These are phyloP conservation scores for Porpolomopsis calyptriformis DNA, from an alignment of 768 basidiomycete genomes.

Conservation along the genomic window DNA sequence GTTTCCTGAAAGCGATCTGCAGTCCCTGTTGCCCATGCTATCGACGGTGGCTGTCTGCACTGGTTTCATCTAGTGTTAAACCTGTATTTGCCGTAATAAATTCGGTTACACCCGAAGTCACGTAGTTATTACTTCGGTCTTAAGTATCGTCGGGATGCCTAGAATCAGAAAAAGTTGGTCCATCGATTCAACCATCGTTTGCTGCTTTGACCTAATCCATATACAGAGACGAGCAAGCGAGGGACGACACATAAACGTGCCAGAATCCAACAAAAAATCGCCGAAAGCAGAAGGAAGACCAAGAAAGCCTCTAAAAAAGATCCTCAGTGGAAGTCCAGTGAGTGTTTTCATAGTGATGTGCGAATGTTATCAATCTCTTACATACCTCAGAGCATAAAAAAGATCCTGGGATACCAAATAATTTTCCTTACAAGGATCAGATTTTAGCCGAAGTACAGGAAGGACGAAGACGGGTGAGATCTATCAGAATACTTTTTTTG, in stretches of 20 bases:
- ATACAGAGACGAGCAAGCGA: slow-evolving; percentile 75
- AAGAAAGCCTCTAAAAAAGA: slow-evolving; percentile 70
- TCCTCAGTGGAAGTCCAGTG: slow-evolving; percentile 82
- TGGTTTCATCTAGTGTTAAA: too few species aligned
- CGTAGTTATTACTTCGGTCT: too few species aligned
- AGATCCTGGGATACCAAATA: slow-evolving; percentile 90
- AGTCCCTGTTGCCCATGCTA: too few species aligned
- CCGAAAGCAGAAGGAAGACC: slow-evolving; percentile 68
- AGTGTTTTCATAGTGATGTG: slow-evolving; percentile 18
- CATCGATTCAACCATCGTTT: neutral
- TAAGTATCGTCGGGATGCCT: slow-evolving; percentile 34
- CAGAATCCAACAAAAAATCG: slow-evolving; percentile 63
- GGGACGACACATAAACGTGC: slow-evolving; percentile 60
- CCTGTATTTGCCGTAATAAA: too few species aligned
- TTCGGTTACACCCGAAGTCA: too few species aligned
- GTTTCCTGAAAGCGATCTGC: too few species aligned
- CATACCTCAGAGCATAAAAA: slow-evolving; percentile 54
- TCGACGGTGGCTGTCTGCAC: too few species aligned
- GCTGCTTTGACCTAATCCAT: slow-evolving; percentile 9
- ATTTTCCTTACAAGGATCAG: slow-evolving; percentile 90
- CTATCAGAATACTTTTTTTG: neutral
- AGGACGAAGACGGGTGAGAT: slow-evolving; percentile 59
- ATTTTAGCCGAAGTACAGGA: slow-evolving; percentile 85
- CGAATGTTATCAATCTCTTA: slow-evolving; percentile 1
- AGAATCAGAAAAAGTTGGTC: slow-evolving; percentile 58